Conservation (phyloP, 176 grass and related monocot species). For the Oryza meyeriana region DNA sequence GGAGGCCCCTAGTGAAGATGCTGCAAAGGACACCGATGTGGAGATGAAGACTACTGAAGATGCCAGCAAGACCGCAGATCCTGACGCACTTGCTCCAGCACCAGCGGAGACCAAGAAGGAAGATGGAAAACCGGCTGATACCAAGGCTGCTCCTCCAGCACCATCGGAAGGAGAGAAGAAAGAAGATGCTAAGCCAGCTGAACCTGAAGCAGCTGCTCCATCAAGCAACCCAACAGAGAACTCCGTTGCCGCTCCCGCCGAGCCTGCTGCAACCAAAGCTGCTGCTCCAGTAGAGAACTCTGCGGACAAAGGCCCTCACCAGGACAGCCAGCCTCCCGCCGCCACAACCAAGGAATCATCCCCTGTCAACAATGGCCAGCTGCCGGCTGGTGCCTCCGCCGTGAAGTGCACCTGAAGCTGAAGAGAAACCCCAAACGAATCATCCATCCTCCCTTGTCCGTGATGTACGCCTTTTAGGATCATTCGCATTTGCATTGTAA, state of each 20-base stretch:
- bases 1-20: conserved; percentile 19
- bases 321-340: conserved; percentile 16
- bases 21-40: not conserved
- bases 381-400: conserved; percentile 28
- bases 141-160: not conserved
- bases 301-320: not conserved
- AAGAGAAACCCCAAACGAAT: not conserved
- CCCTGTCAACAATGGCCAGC: conserved; percentile 46
- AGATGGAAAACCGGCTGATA: conserved; percentile 7
- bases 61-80: conserved; percentile 27
- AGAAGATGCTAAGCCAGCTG: conserved; percentile 23
- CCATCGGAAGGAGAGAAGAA: conserved; percentile 8
- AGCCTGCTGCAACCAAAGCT: conserved; percentile 13
- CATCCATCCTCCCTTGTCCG: not conserved
- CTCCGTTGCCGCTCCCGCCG: conserved; percentile 6
- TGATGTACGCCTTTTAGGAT: conserved; percentile 12
- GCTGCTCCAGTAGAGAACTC: conserved; percentile 27
- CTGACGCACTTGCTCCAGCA: conserved; percentile 10
- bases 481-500: conserved; percentile 41
- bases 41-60: conserved; percentile 13
- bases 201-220: conserved; percentile 9
- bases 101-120: conserved; percentile 13
- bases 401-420: conserved; percentile 50
- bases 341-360: not conserved
- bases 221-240: conserved; percentile 33